These are phyloP conservation scores for Mycena leptocephala DNA, from an alignment of 768 basidiomycete genomes.

Conservation along the genomic window DNA sequence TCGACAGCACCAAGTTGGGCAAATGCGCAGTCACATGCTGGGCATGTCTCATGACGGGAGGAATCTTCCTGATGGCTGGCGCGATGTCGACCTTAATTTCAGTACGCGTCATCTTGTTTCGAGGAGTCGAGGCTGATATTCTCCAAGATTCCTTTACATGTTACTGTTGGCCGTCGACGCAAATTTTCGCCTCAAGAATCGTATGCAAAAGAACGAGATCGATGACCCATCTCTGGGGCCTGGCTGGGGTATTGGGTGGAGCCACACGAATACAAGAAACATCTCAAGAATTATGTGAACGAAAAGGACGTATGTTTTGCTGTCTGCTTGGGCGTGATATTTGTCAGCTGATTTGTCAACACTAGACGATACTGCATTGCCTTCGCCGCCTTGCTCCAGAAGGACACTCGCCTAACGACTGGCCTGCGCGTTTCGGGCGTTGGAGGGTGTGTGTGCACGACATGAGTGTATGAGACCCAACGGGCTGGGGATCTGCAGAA, in stretches of 20 bases:
- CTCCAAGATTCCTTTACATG: constrained; percentile 39
- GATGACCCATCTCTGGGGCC: constrained; percentile 26
- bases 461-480: constrained; percentile 33
- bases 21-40: too few relatives aligned
- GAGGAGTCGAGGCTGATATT: too few relatives aligned
- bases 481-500: constrained; percentile 38
- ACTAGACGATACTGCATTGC: constrained; percentile 32
- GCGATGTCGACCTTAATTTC: not conserved
- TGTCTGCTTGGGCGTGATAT: not conserved
- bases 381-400: constrained; percentile 19
- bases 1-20: constrained; percentile 3
- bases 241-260: constrained; percentile 24
- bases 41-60: constrained; percentile 28
- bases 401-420: constrained; percentile 28
- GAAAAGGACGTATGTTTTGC: constrained; percentile 5
- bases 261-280: not conserved
- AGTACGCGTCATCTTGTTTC: too few relatives aligned
- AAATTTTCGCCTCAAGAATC: constrained; percentile 44
- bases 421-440: constrained; percentile 28
- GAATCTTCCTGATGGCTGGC: constrained; percentile 12
- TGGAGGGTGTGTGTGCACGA: constrained; percentile 31
- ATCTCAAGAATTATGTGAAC: constrained; percentile 8
- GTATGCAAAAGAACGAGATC: constrained; percentile 11
- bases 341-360: not conserved
- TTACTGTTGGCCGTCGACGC: constrained; percentile 42